These are phyloP conservation scores for Suzukiozyma palmioleophila DNA, from an alignment of 1,139 yeast species.

Conservation along the genomic window DNA sequence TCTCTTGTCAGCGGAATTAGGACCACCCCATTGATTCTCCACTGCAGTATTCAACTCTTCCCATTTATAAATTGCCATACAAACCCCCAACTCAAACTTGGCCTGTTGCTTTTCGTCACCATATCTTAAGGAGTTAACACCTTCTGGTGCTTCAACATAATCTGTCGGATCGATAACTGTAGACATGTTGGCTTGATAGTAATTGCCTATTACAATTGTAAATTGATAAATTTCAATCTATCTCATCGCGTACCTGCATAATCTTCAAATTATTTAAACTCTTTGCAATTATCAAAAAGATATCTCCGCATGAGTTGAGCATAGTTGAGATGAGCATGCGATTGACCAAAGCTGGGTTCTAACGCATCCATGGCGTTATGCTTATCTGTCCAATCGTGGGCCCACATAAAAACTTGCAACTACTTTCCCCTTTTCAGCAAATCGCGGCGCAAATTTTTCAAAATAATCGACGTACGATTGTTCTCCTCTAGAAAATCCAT, in stretches of 20 bases:
- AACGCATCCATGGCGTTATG: no score
- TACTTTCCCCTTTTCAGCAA: no score
- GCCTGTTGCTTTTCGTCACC: constrained; percentile 67
- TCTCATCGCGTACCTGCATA: constrained; percentile 4
- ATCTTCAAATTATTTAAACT: neutral
- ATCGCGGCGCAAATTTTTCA: no score
- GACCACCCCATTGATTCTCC: constrained; percentile 97
- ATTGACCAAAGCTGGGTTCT: no score
- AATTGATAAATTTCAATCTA: neutral
- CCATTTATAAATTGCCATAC: constrained; percentile 88
- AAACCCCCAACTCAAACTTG: constrained; percentile 88
- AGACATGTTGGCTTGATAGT: neutral
- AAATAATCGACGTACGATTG: no score
- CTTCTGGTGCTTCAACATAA: constrained; percentile 39
- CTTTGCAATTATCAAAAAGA: no score
- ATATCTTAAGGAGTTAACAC: constrained; percentile 43
- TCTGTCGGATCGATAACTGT: constrained; percentile 41
- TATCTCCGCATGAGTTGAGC: no score
- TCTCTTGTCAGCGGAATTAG: constrained; percentile 82
- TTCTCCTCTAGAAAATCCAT: no score
- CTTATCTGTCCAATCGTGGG: no score
- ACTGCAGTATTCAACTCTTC: constrained; percentile 87
- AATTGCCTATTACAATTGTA: neutral
- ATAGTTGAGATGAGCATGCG: no score
- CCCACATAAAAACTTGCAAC: no score